Conservation (phyloP, 257 asterid species). For the Coffea canephora region DNA sequence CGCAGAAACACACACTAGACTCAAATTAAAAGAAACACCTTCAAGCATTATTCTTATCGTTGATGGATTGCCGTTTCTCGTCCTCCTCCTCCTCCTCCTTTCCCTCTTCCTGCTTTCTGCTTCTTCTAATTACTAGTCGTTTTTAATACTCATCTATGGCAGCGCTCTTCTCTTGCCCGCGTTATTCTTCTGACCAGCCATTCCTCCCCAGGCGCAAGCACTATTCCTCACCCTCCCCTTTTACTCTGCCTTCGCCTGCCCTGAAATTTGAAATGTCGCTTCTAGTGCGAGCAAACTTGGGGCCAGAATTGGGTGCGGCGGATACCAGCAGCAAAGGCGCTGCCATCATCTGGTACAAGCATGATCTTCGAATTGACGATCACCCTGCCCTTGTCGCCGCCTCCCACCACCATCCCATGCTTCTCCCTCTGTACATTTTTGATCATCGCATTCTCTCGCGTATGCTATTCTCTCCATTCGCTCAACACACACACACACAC, state of each 20-base stretch:
- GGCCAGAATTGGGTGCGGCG: constrained; percentile 32
- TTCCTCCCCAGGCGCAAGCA: constrained; percentile 25
- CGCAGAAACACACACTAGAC: constrained; percentile 10
- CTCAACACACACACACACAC: no score
- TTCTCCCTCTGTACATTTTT: constrained; percentile 77
- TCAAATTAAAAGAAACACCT: constrained; percentile 11
- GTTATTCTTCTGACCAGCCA: constrained; percentile 24
- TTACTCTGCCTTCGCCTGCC: constrained; percentile 26
- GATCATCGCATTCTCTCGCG: constrained; percentile 85
- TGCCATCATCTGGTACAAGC: constrained; percentile 87
- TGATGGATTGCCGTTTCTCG: constrained; percentile 41
- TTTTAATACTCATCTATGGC: constrained; percentile 37
- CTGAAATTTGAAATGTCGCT: constrained; percentile 17
- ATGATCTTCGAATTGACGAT: constrained; percentile 86
- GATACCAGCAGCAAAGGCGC: constrained; percentile 28
- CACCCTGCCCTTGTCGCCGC: constrained; percentile 78
- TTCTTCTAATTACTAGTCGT: neutral
- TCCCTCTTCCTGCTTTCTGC: neutral
- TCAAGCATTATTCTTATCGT: neutral
- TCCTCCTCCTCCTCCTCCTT: constrained; percentile 14
- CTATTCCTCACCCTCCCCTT: neutral
- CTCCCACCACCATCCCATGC: constrained; percentile 48
- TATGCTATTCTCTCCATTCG: constrained; percentile 16
- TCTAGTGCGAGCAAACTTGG: constrained; percentile 7
- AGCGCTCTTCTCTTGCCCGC: constrained; percentile 49